A percentile compares a stretch with the other conserved stretches of the same genome.
These are phyloP conservation scores for Nepenthes mirabilis DNA, from an alignment of 148 eudicot genomes.

Conservation along the genomic window DNA sequence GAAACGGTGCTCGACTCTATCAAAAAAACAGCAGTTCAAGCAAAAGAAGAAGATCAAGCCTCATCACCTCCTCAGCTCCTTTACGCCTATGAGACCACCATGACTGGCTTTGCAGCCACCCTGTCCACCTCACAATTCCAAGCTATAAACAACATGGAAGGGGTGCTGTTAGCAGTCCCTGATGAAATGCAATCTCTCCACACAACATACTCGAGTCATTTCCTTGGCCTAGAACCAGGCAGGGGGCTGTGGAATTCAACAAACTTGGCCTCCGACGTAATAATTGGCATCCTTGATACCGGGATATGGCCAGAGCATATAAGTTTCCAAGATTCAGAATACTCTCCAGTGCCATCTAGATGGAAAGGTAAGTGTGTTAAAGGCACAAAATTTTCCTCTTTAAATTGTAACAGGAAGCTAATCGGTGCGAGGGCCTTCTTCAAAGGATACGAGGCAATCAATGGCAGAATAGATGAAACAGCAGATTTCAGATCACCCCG, in stretches of 20 bases:
- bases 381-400: conserved; percentile 43
- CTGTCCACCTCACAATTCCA: conserved; percentile 30
- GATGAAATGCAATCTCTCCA: conserved; percentile 52
- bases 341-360: conserved; percentile 35
- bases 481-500: conserved; percentile 46
- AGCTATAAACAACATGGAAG: conserved; percentile 22
- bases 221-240: conserved; percentile 45
- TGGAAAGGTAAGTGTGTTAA: conserved; percentile 62
- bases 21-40: conserved; percentile 6
- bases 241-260: conserved; percentile 47
- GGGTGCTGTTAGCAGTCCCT: conserved; percentile 33
- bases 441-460: conserved; percentile 55
- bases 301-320: conserved; percentile 81
- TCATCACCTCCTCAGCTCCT: conserved; percentile 39
- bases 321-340: conserved; percentile 37
- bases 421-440: conserved; percentile 54
- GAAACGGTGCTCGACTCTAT: conserved; percentile 27
- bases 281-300: conserved; percentile 59
- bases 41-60: conserved; percentile 13
- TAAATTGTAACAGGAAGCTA: conserved; percentile 52
- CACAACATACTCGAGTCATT: conserved; percentile 56
- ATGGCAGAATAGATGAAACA: conserved; percentile 46
- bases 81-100: conserved; percentile 40
- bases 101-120: conserved; percentile 57
- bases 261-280: conserved; percentile 47